Evolutionary conservation across 2,329 filamentous ascomycete species (phyloP).

Genomic region (Calycina marina): DNA sequence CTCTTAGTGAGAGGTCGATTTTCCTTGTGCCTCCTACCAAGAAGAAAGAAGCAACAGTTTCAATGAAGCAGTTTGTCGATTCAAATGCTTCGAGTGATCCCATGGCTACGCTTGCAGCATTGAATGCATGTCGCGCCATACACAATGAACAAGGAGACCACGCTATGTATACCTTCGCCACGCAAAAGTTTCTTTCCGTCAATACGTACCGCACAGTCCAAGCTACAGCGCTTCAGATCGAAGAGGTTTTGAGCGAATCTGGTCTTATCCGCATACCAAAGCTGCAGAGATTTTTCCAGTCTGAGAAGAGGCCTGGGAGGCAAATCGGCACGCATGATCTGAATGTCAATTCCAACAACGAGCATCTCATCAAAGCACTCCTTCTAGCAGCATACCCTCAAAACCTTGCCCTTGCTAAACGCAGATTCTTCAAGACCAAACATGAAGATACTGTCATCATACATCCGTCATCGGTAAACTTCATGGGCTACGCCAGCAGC

Average conservation of each 20-base stretch:
- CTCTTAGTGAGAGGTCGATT: conserved; percentile 70
- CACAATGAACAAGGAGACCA: conserved; percentile 7
- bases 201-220: not conserved
- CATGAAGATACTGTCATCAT: not conserved
- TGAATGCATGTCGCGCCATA: conserved; percentile 25
- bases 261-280: not conserved
- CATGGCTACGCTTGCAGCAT: conserved; percentile 29
- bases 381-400: conserved; percentile 29
- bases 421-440: not conserved
- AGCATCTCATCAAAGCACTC: conserved; percentile 31
- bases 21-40: conserved; percentile 68
- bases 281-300: not conserved
- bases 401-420: conserved; percentile 24
- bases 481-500: not conserved
- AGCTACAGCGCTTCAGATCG: not conserved
- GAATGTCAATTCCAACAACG: conserved; percentile 30
- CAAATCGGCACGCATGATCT: conserved; percentile 22
- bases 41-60: conserved; percentile 60
- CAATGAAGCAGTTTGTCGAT: conserved; percentile 57
- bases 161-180: not conserved
- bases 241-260: conserved; percentile 1
- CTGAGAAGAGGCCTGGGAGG: conserved; percentile 1
- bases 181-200: conserved; percentile 20
- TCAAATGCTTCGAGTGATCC: conserved; percentile 31
- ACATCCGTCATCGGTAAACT: conserved; percentile 3